Evolutionary conservation across 106 monocot species (phyloP).

Genomic region (Triglochin maritima): DNA sequence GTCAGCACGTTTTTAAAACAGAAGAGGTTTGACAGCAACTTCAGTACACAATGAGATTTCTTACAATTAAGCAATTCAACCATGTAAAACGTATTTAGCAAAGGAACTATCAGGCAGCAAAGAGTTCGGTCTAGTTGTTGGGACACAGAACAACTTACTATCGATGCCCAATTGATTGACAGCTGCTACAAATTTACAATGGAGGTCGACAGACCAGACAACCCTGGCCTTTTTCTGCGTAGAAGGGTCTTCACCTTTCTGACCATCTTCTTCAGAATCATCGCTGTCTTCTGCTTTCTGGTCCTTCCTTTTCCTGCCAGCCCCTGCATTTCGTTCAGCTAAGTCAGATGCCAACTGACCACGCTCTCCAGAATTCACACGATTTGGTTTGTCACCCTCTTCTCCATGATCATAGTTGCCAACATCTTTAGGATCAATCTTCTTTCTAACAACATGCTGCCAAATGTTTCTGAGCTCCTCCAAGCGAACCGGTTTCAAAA

Average conservation of each 20-base stretch:
- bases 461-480: conserved; percentile 24
- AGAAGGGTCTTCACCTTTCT: conserved; percentile 49
- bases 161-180: conserved; percentile 62
- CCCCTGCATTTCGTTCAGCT: conserved; percentile 21
- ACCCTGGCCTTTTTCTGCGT: conserved; percentile 66
- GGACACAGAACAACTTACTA: conserved; percentile 32
- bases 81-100: no score
- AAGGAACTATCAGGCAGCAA: no score
- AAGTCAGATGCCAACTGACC: not conserved
- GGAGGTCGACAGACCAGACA: conserved; percentile 69
- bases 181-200: conserved; percentile 65
- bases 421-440: conserved; percentile 6
- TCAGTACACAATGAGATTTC: not conserved
- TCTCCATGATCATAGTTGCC: conserved; percentile 4
- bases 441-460: conserved; percentile 25
- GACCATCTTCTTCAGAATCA: conserved; percentile 26
- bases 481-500: conserved; percentile 18
- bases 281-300: conserved; percentile 36
- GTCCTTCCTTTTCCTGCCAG: conserved; percentile 52
- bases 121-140: no score
- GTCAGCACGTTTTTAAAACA: not conserved
- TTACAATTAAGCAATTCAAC: not conserved
- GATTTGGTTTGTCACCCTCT: not conserved
- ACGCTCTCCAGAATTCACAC: conserved; percentile 7
- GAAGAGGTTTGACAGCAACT: not conserved